Evolutionary conservation across 2,329 filamentous ascomycete genomes (phyloP), one percentile per base, ranked within the genome.

Genomic region (Nothopassalora personata): DNA sequence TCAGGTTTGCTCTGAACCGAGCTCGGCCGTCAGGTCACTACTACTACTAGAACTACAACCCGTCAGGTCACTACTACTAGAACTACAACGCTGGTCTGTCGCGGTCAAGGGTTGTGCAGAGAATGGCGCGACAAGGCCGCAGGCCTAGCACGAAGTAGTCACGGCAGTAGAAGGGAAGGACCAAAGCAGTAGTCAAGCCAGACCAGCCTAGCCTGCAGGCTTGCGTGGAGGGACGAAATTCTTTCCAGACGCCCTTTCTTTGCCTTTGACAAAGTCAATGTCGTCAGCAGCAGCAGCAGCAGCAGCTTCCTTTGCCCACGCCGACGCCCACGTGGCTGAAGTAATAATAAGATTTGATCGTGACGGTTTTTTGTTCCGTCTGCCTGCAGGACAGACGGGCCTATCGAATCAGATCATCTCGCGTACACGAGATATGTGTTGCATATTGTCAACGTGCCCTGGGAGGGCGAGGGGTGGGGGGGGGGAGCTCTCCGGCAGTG

Each of bases 401-500:
- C 28, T 19, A 54, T 54, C 53, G 47, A 54, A 54, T 54, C 53
- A 54, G 53, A 54, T 54, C 53, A 36, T 23, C 23, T 23, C 23
- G 23, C 3, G 23, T 23, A 23, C 23, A 3, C 23, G 23, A 23
- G 23, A 2, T 23, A 1, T 1, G 23, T 23, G 23, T 23, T 23
- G n/a, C n/a, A n/a, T 3, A 23, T 23, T 23, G 2, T 23, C 23
- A 23, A 23, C 23, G 23, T 23, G 23, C n/a, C n/a, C n/a, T n/a
- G n/a, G n/a, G n/a, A n/a, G n/a, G n/a, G n/a, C n/a, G n/a, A n/a
- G n/a, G n/a, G n/a, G n/a, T n/a, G n/a, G n/a, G n/a, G n/a, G n/a
- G n/a, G n/a, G n/a, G n/a, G n/a, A n/a, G n/a, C n/a, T n/a, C n/a
- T n/a, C n/a, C n/a, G n/a, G n/a, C n/a, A 23, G 23, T 23, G 23